Evolutionary conservation across 2,329 filamentous ascomycete genomes (phyloP), one percentile per base, ranked within the genome.

Genomic region (Cladophialophora exuberans): DNA sequence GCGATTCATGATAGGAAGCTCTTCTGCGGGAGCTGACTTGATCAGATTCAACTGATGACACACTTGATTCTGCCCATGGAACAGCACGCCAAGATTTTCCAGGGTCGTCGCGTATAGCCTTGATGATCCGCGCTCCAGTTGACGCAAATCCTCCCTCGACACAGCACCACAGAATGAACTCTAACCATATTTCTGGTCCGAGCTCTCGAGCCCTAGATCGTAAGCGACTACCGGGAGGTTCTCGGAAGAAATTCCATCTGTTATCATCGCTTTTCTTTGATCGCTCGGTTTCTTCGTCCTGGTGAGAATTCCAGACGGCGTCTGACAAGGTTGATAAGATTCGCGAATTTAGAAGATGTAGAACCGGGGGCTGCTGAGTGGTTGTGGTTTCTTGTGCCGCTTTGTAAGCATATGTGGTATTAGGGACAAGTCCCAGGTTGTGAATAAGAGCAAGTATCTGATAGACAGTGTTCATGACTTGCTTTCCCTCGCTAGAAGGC

Each of bases 101-200:
- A 17, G 52, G 58, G 3, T 62, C 58, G 11, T 57, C 60, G 42
- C 56, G 65, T 63, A 75, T 69, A 31, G 67, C 63, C 30, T 69
- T 61, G 13, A 76, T 51, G 20, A 79, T 69, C 61, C 68, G 69
- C 30, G 69, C 61, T 17, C 73, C 77, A 57, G 76, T 73, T 25
- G 63, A 67, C 15, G 70, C 64, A 59, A 71, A 73, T 5, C 75
- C 75, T 54, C 73, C 71, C 61, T 79, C 76, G 30, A 79, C 71
- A 63, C 77, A 79, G 54, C 73, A 77, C 76, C 77, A 79, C 15
- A 79, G 70, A 48, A 79, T 69, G 30, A 79, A 71, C 53, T 79
- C 77, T 10, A 79, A 61, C 77, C 77, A 79, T 10, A 78, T 69
- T 54, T 77, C 74, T 13, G 72, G 73, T 1, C 73, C 76, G 18